Evolutionary conservation across 1,284 basidiomycete genomes (phyloP), one percentile per base, ranked within the genome.

Genomic region (Marasmius tenuissimus): DNA sequence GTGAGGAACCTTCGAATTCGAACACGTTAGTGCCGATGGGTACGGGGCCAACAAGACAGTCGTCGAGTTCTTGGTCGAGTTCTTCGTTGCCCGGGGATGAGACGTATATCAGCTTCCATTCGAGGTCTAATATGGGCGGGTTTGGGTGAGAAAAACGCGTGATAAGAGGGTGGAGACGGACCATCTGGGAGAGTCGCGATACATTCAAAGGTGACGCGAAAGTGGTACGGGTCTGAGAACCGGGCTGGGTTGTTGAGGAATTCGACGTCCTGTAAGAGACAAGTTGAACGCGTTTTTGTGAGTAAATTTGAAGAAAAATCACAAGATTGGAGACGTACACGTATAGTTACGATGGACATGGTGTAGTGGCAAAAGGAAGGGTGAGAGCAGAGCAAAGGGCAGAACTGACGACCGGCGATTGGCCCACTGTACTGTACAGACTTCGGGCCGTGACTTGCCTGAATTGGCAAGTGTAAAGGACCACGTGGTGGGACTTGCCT

Each of bases 101-200:
- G 58, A 99, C 97, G 74, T 98, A 99, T 65, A 98, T 95, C 65
- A 99, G 86, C 68, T 89, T 90, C 97, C 97, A 99, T 76, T 99
- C 97, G 66, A 99, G 86, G 76, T 99, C 97, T 96, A n/a, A 35
- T 2, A 35, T 50, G 27, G 70, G 10, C 35, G 22, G 22, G 38
- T 18, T 16, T 52, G 22, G 40, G 55, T 54, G 33, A 20, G 42
- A 16, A 16, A n/a, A 22, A 14, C 52, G 35, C 53, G 27, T 47
- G 34, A 20, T 42, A 38, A 49, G 45, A 40, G 9, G 14, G 40
- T 37, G 47, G 42, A 33, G 16, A 71, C 80, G 68, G 65, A 93
- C 94, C 96, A 71, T 98, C 96, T 70, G 91, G 88, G 57, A 99
- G 82, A 10, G 91, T 88, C 7, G 96, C 91, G 68, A 99, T 96